Conservation (phyloP, 2,329 filamentous ascomycete genomes). For the Verruconis gallopava region DNA sequence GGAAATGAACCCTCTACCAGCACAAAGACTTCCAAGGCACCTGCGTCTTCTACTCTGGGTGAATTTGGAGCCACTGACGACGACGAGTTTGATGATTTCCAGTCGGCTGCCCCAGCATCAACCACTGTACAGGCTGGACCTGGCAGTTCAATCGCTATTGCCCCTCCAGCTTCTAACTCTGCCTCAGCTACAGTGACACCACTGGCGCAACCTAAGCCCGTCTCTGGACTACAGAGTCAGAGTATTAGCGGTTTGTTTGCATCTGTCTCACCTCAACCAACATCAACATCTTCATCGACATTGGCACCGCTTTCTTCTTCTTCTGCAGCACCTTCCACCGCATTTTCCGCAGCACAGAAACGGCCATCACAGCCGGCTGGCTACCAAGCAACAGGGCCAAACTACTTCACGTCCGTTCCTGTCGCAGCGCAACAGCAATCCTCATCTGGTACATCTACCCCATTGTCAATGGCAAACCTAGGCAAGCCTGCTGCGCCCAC, state of each 20-base stretch:
- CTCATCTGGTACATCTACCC: constrained; percentile 20
- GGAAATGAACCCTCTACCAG: constrained; percentile 50
- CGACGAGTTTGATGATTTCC: constrained; percentile 96
- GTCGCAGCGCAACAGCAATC: background rate
- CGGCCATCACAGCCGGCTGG: constrained; percentile 37
- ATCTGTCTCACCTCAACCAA: constrained; percentile 61
- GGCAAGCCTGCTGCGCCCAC: constrained; percentile 28
- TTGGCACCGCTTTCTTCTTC: constrained; percentile 46
- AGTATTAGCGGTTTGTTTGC: constrained; percentile 73
- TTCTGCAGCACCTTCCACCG: constrained; percentile 19
- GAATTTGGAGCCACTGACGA: constrained; percentile 49
- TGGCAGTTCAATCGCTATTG: constrained; percentile 26
- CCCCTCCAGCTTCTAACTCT: constrained; percentile 33
- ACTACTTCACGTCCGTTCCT: constrained; percentile 86
- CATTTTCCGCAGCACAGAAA: background rate
- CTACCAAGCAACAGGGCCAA: constrained; percentile 70
- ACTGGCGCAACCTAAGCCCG: constrained; percentile 70
- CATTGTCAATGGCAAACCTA: constrained; percentile 27
- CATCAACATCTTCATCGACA: constrained; percentile 46
- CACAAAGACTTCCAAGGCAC: constrained; percentile 31
- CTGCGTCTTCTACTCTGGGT: constrained; percentile 31
- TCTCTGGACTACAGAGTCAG: constrained; percentile 68
- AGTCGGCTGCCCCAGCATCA: constrained; percentile 58
- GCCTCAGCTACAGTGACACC: constrained; percentile 46
- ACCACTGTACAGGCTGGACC: constrained; percentile 33